Evolutionary conservation across 768 basidiomycete species (phyloP), one percentile per base, ranked within the genome.

Genomic region (Coprinopsis marcescibilis): DNA sequence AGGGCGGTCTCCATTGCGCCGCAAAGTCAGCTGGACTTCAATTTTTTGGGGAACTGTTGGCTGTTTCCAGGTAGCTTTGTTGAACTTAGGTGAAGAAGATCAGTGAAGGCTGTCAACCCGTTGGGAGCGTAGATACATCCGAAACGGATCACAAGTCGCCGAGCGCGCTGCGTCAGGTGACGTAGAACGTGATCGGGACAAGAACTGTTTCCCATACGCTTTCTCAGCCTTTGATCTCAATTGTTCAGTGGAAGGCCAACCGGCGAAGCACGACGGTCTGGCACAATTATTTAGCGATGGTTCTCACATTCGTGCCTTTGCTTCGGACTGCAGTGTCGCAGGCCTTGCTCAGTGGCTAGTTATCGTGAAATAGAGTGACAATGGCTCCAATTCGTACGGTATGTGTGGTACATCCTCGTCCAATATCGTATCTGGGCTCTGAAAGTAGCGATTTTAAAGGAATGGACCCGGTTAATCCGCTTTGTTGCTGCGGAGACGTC

Each of bases 401-500:
- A 56, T 43, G 75, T 58, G n/a, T 34, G 8, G 10, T 21, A 25
- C 19, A 38, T 48, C 35, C 35, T 44, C n/a, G 29, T n/a, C n/a
- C n/a, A 32, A 8, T n/a, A 32, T 32, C n/a, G n/a, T 32, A 6
- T 36, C 19, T 8, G 7, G 6, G 35, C 35, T 11, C 35, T 36
- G 35, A 36, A 26, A 19, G 13, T 25, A 2, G 11, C 13, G n/a
- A 21, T 42, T 34, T 32, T 39, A 12, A 51, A 85, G 81, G 71
- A 75, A 73, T 90, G 88, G 88, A 79, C 79, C 26, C 81, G 88
- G 42, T 75, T 90, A 43, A 87, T 90, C 55, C 85, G 88, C 49
- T 90, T 90, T 59, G 73, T 86, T 24, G 88, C 88, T 17, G 72
- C 67, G 12, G 89, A 90, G 66, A 89, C 86, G 0, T 71, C 75